phyloP scores from a whole-genome alignment of 208 protist genomes.

The Polymyxa betae region DNA sequence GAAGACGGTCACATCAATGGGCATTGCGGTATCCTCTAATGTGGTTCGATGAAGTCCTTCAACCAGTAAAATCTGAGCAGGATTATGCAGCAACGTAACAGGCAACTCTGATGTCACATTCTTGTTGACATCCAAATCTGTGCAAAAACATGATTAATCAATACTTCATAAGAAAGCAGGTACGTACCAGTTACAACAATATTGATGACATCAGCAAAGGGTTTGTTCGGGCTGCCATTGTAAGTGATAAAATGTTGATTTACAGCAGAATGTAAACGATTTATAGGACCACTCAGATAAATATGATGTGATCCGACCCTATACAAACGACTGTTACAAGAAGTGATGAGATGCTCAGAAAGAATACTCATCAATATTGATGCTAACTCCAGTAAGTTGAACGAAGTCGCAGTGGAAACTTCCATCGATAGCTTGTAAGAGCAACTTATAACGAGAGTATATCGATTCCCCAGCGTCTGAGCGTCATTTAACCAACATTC shows the following conservation, averaged over 20 bases:
- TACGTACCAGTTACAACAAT: neutral
- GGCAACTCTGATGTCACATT: neutral
- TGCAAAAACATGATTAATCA: neutral
- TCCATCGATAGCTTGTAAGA: neutral
- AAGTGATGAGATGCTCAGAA: neutral
- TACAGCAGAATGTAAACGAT: neutral
- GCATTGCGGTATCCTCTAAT: neutral
- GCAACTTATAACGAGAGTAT: neutral
- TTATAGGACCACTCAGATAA: neutral
- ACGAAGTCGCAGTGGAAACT: neutral
- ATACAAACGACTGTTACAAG: neutral
- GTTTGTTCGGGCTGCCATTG: neutral
- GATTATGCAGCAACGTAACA: neutral
- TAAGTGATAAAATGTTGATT: neutral
- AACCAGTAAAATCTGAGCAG: neutral
- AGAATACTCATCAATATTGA: neutral
- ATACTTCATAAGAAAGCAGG: neutral
- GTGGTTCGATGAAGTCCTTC: neutral
- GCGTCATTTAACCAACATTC: neutral
- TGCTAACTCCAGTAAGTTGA: neutral
- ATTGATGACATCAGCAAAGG: neutral
- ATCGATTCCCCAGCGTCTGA: conserved; percentile 19
- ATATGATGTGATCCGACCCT: neutral
- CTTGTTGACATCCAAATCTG: neutral
- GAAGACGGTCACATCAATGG: neutral